Base-by-base conservation (phyloP, 495 filamentous ascomycete species). In the Terfezia boudieri region DNA sequence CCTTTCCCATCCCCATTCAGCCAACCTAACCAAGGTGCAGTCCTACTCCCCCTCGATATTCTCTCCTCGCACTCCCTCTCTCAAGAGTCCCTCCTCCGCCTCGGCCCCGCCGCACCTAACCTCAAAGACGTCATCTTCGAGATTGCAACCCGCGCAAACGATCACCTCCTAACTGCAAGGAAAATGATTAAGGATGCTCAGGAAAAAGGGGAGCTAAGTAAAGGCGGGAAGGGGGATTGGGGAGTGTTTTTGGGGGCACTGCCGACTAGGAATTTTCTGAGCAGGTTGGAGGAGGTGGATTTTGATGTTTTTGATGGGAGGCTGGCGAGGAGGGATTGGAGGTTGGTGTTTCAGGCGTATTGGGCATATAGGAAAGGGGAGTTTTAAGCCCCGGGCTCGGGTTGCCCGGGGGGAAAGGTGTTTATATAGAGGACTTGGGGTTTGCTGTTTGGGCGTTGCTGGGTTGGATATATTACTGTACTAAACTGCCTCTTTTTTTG, bases 81-180 rank as follows among this genome's bases (percentile, higher is more conserved):
- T 54, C 89, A 95, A 64, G 90, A 98, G 62, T 84, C 94, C 48
- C 79, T 98, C 0, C 79, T 92, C 51, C 76, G 87, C 3, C 17
- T 14, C 41, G 17, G 12, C 41, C 14, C 41, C 41, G 6, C 41
- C 41, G 14, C 41, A 4, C 41, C 41, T 20, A 46, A 86, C 0
- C 69, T 95, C 9, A 76, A 80, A 37, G 90, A 95, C 68, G 89
- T 88, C 1, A 80, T 98, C 5, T 95, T 96, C 61, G 73, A 76
- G 17, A 86, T 96, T 20, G 90, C 90, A 0, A 96, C 90, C 0
- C 75, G 86, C 36, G 90, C 90, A 6, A 87, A 84, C 64, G 90
- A 98, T 69, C 90, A 98, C 67, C 68, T 96, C 51, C 93, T 95
- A 56, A 96, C 90, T 0, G 89, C 82, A 14, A 72, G 89, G 57